Evolutionary conservation across 305 asterid species (phyloP), one percentile per base, ranked within the genome.

Genomic region (Withania somnifera): DNA sequence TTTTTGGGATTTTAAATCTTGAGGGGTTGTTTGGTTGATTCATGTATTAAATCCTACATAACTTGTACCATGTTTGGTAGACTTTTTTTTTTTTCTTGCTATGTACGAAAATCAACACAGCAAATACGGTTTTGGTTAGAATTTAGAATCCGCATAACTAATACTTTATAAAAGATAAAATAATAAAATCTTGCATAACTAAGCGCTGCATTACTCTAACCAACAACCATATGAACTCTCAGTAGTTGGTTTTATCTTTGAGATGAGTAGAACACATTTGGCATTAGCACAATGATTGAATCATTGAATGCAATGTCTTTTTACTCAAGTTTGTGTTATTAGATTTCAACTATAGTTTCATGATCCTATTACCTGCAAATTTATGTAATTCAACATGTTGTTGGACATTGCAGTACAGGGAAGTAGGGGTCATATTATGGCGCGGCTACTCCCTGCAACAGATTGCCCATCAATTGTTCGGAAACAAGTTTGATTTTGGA

Each of bases 401-500:
- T 28, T 42, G 11, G 32, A 26, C 47, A 30, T 67, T 84, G 76
- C 88, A 96, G 98, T 96, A 96, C 81, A 89, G 98, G 19, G 99
- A 94, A 86, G 91, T 91, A 1, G 99, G 99, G 50, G 91, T 94
- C 69, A 90, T 96, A 45, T 58, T 96, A 81, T 96, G 99, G 98
- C 97, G 98, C 0, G 98, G 98, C 26, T 94, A 90, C 88, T 89
- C 90, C 24, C 66, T 94, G 20, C 90, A 96, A 88, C 94, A 94
- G 52, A 91, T 93, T 52, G 90, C 98, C 28, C 84, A 89, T 88
- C 99, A 96, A 75, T 90, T 85, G 57, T 96, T 96, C 8, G 98
- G 99, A 42, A 96, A 85, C 77, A 91, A 90, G 80, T 84, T 86
- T 61, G 98, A 91, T 82, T 53, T 66, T 61, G 97, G 97, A 24